Evolutionary conservation across 495 filamentous ascomycete genomes (phyloP).

Genomic region (Lasiosphaeris hirsuta): DNA sequence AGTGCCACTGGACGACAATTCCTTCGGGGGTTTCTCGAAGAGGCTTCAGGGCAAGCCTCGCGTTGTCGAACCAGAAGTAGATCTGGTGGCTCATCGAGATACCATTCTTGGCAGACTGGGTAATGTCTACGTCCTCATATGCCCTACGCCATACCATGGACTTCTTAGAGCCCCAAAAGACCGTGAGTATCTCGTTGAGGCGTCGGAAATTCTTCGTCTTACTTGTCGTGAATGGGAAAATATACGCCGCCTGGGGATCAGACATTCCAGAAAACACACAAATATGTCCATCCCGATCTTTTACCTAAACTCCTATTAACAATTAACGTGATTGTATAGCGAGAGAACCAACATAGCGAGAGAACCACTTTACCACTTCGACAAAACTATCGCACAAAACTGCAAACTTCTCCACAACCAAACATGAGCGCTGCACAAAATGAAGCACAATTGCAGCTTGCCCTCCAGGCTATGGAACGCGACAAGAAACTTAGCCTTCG

Average conservation of each 20-base stretch:
- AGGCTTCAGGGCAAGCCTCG: slow-evolving; percentile 14
- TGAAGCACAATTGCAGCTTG: too few species aligned
- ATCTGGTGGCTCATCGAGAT: slow-evolving; percentile 12
- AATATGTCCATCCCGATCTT: slow-evolving; percentile 12
- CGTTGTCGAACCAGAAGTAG: too few species aligned
- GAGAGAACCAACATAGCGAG: too few species aligned
- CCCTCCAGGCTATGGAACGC: too few species aligned
- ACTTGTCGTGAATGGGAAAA: slow-evolving; percentile 18
- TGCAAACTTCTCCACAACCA: too few species aligned
- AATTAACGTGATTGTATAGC: too few species aligned
- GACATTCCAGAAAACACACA: slow-evolving; percentile 12
- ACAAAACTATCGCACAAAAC: too few species aligned
- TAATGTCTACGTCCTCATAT: slow-evolving; percentile 7
- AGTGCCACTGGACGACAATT: slow-evolving; percentile 17
- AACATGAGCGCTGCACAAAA: too few species aligned
- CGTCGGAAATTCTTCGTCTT: slow-evolving; percentile 4
- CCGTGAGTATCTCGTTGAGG: slow-evolving; percentile 4
- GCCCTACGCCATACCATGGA: slow-evolving; percentile 1
- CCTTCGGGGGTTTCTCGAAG: slow-evolving; percentile 7
- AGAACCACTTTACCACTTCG: too few species aligned
- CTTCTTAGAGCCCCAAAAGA: slow-evolving; percentile 11
- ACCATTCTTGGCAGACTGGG: slow-evolving; percentile 11
- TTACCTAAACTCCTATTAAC: slow-evolving; percentile 7
- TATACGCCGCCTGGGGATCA: slow-evolving; percentile 9
- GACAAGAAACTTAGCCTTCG: too few species aligned